Evolutionary conservation across 1,139 yeast genomes (phyloP), one percentile per base, ranked within the genome.

Genomic region (Magnusiomyces paraingens): DNA sequence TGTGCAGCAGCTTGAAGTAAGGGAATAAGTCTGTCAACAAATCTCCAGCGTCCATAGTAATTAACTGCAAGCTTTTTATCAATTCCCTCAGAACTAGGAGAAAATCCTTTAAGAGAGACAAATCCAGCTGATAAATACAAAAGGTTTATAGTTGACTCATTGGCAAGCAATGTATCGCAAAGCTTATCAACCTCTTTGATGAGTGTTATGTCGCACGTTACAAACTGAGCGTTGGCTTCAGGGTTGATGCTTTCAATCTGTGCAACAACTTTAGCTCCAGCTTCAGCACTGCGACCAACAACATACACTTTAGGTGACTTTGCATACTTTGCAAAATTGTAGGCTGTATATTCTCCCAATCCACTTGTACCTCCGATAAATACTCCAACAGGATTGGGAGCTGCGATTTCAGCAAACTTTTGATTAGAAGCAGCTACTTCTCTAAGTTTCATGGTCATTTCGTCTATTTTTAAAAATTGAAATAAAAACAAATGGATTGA

Each of bases 331-430:
- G 68, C 72, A 55, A 65, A 64, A 40, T 58, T 54, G 55, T 61
- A 65, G 26, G 69, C 68, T 2, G 68, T 61, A 52, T 59, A 54
- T 50, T 64, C 64, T 20, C 72, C 72, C 42, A 68, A 61, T 40
- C 72, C 72, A 14, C 62, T 59, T 3, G 71, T 68, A 10, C 64
- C 71, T 2, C 72, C 72, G 17, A 67, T 60, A 49, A 68, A 63
- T 6, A 67, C 67, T 12, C 62, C 72, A 8, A 65, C 69, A 8
- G 64, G 56, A 39, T 45, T 44, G 47, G 55, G 46, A 3, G 45
- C 42, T 17, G 49, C 26, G 29, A 15, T 46, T 46, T 46, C 41
- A 6, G 26, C 49, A 35, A n/a, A 17, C n/a, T 35, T 32, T n/a
- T 26, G 8, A n/a, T 44, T 44, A 6, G 40, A 4, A 3, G 40